Conservation (phyloP, 805 yeast genomes). For the Lipomyces lipofer region DNA sequence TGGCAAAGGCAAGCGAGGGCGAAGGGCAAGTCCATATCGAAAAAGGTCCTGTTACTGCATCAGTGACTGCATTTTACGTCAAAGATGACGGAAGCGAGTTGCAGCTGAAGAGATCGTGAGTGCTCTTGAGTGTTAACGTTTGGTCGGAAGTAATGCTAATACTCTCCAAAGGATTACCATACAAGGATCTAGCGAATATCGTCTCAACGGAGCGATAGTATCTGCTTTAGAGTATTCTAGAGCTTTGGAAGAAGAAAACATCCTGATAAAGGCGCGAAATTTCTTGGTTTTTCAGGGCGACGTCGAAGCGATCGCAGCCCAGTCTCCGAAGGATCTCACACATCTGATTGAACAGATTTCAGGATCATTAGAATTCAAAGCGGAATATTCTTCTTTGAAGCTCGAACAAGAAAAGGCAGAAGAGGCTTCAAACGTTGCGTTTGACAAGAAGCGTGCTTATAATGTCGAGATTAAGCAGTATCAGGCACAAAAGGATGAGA, state of each 20-base stretch:
- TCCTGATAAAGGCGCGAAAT: slow-evolving; percentile 83
- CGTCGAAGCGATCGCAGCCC: slow-evolving; percentile 89
- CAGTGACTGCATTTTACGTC: slow-evolving; percentile 77
- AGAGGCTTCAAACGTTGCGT: slow-evolving; percentile 61
- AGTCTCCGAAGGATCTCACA: slow-evolving; percentile 74
- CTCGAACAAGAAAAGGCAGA: slow-evolving; percentile 67
- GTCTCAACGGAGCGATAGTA: slow-evolving; percentile 60
- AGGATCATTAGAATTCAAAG: slow-evolving; percentile 68
- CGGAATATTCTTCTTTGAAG: slow-evolving; percentile 64
- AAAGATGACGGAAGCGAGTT: slow-evolving; percentile 57
- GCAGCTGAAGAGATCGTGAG: slow-evolving; percentile 58
- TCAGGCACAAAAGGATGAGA: slow-evolving; percentile 71
- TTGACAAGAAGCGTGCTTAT: slow-evolving; percentile 66
- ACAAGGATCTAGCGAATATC: slow-evolving; percentile 66
- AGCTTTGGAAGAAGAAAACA: slow-evolving; percentile 72
- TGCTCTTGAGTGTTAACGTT: background rate
- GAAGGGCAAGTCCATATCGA: slow-evolving; percentile 8
- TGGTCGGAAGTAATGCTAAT: background rate
- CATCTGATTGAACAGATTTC: slow-evolving; percentile 76
- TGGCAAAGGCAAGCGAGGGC: slow-evolving; percentile 31
- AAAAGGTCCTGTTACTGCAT: slow-evolving; percentile 49
- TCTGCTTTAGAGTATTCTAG: slow-evolving; percentile 65
- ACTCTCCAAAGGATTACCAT: slow-evolving; percentile 36
- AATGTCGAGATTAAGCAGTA: slow-evolving; percentile 77
- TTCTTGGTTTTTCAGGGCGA: slow-evolving; percentile 96